phyloP scores from a whole-genome alignment of 768 basidiomycete species.

The Mycena vulgaris region DNA sequence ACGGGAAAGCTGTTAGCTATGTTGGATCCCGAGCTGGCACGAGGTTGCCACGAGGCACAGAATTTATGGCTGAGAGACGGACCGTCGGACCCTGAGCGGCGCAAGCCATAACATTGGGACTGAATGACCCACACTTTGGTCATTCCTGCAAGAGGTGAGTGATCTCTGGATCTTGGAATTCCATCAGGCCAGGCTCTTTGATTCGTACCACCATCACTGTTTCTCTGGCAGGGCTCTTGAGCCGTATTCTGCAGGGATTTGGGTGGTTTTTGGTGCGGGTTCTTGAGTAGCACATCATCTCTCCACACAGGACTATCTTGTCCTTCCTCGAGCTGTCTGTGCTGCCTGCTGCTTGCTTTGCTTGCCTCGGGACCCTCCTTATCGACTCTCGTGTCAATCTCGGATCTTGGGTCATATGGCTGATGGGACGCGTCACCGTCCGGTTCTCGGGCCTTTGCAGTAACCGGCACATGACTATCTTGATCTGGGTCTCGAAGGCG shows the following conservation, averaged over 20 bases:
- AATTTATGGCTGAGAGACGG: too few species aligned
- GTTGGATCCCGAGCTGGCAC: too few species aligned
- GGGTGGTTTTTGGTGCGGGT: constrained; percentile 3
- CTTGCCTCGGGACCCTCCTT: constrained; percentile 3
- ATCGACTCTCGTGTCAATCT: constrained; percentile 8
- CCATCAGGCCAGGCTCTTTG: too few species aligned
- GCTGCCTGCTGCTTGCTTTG: too few species aligned
- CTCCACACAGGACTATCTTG: constrained; percentile 1
- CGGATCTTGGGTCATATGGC: neutral
- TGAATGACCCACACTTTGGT: too few species aligned
- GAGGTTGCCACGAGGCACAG: too few species aligned
- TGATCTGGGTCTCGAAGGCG: neutral
- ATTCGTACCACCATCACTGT: constrained; percentile 3
- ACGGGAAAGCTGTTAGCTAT: too few species aligned
- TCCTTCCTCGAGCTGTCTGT: constrained; percentile 5
- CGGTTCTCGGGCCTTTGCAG: constrained; percentile 9
- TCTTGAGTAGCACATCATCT: constrained; percentile 1
- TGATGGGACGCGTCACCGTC: constrained; percentile 2
- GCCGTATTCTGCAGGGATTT: too few species aligned
- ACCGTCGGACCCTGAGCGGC: too few species aligned
- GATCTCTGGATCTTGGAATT: too few species aligned
- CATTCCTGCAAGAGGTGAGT: too few species aligned
- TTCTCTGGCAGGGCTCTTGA: constrained; percentile 1
- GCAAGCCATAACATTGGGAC: too few species aligned
- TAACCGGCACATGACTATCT: constrained; percentile 1